Percentiles rank a stretch among this genome's conserved stretches.
phyloP scores from a whole-genome alignment of 176 grass and related monocot genomes.

The Elaeis guineensis region DNA sequence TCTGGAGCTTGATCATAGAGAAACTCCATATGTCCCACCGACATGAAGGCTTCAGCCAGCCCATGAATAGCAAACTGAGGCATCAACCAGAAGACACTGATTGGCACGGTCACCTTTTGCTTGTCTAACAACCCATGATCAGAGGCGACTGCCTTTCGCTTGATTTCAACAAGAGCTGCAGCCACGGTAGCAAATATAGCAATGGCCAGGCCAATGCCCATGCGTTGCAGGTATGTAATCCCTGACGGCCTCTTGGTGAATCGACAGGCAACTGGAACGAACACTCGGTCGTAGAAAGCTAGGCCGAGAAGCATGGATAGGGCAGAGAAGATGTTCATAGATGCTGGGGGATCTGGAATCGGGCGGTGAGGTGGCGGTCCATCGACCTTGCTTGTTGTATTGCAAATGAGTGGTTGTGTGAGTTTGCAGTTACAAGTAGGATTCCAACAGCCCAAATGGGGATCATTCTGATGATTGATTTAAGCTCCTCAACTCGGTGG shows the following conservation, averaged over 20 bases:
- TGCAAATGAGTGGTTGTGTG: constrained; percentile 63
- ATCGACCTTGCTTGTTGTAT: constrained; percentile 64
- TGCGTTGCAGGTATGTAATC: constrained; percentile 73
- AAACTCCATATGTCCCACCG: constrained; percentile 84
- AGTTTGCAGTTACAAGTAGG: constrained; percentile 45
- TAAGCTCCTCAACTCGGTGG: constrained; percentile 82
- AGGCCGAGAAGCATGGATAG: constrained; percentile 42
- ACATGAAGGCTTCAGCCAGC: constrained; percentile 66
- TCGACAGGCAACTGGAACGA: constrained; percentile 39
- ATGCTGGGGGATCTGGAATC: constrained; percentile 58
- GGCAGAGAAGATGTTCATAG: constrained; percentile 50
- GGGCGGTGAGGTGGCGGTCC: constrained; percentile 51
- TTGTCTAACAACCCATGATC: constrained; percentile 40
- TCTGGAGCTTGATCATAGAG: constrained; percentile 82
- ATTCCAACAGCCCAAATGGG: constrained; percentile 73
- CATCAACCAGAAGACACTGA: constrained; percentile 80
- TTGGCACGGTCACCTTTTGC: constrained; percentile 27
- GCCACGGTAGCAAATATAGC: constrained; percentile 39
- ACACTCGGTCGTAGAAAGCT: constrained; percentile 57
- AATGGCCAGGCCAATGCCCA: constrained; percentile 59
- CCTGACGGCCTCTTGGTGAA: constrained; percentile 43
- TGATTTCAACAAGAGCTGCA: constrained; percentile 56
- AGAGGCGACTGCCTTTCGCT: constrained; percentile 36
- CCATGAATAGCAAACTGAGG: constrained; percentile 84
- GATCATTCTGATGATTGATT: constrained; percentile 70